These are phyloP conservation scores for Ophidiomyces ophidiicola DNA, from an alignment of 2,329 filamentous ascomycete species.

Conservation along the genomic window DNA sequence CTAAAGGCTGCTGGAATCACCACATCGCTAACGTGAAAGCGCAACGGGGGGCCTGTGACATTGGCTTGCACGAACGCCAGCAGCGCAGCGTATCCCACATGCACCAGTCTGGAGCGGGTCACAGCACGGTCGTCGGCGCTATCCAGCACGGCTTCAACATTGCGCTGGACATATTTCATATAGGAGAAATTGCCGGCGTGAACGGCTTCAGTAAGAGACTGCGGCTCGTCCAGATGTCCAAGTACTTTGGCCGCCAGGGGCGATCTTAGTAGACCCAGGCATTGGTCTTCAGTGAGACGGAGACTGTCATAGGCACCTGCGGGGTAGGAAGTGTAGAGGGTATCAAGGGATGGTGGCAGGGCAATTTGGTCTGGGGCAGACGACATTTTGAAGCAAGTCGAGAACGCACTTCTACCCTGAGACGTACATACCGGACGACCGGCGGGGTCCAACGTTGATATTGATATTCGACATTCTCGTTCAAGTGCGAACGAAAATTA, in stretches of 20 bases:
- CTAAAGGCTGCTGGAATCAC: conserved; percentile 37
- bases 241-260: conserved; percentile 30
- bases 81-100: conserved; percentile 56
- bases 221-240: conserved; percentile 23
- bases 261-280: conserved; percentile 24
- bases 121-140: conserved; percentile 15
- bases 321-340: conserved; percentile 22
- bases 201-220: conserved; percentile 19
- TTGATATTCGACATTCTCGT: no score
- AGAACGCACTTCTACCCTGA: no score
- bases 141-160: conserved; percentile 20
- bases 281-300: conserved; percentile 24
- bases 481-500: no score
- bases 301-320: conserved; percentile 25
- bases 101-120: conserved; percentile 32
- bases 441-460: no score
- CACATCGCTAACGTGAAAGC: conserved; percentile 40
- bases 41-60: conserved; percentile 74
- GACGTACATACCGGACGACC: no score
- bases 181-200: conserved; percentile 26
- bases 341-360: conserved; percentile 24
- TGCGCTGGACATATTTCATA: conserved; percentile 27
- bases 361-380: not conserved
- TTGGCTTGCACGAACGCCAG: conserved; percentile 75
- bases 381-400: not conserved